A percentile compares a stretch with the other conserved stretches of the same genome.
Conservation (phyloP, 768 basidiomycete genomes). For the Russula olivacea region DNA sequence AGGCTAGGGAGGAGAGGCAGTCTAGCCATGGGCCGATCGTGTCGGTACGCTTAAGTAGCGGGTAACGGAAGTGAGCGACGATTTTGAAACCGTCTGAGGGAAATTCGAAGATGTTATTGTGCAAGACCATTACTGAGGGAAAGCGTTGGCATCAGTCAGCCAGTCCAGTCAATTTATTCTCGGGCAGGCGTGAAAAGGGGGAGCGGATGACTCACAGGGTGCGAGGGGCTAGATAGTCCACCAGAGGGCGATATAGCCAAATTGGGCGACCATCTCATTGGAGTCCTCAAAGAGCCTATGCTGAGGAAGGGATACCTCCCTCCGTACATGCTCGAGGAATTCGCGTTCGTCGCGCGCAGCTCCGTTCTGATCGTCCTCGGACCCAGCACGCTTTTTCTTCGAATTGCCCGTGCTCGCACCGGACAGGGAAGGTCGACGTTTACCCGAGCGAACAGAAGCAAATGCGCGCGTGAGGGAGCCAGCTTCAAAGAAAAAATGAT, state of each 20-base stretch:
- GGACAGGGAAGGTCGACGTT: conserved; percentile 23
- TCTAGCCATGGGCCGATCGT: conserved; percentile 95
- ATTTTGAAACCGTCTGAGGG: conserved; percentile 96
- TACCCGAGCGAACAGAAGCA: conserved; percentile 41
- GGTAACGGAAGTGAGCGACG: conserved; percentile 73
- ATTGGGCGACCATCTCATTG: conserved; percentile 94
- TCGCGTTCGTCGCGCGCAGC: conserved; percentile 55
- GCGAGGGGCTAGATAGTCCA: conserved; percentile 92
- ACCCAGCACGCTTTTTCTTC: conserved; percentile 64
- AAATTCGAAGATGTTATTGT: conserved; percentile 91
- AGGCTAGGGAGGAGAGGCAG: conserved; percentile 78
- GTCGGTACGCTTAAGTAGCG: conserved; percentile 81
- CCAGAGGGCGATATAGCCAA: conserved; percentile 91
- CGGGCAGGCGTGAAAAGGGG: too few species aligned
- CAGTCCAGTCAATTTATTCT: too few species aligned
- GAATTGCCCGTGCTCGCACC: conserved; percentile 22
- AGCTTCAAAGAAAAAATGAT: conserved; percentile 70
- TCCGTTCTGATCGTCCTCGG: conserved; percentile 59
- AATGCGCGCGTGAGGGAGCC: conserved; percentile 65
- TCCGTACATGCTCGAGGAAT: conserved; percentile 73
- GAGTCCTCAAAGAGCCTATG: conserved; percentile 86
- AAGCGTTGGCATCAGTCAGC: not conserved
- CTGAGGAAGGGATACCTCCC: conserved; percentile 71
- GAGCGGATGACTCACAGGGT: conserved; percentile 43
- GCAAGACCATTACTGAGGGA: conserved; percentile 60